Evolutionary conservation across 495 filamentous ascomycete genomes (phyloP).

Genomic region (Hypoxylon crocopeplum): DNA sequence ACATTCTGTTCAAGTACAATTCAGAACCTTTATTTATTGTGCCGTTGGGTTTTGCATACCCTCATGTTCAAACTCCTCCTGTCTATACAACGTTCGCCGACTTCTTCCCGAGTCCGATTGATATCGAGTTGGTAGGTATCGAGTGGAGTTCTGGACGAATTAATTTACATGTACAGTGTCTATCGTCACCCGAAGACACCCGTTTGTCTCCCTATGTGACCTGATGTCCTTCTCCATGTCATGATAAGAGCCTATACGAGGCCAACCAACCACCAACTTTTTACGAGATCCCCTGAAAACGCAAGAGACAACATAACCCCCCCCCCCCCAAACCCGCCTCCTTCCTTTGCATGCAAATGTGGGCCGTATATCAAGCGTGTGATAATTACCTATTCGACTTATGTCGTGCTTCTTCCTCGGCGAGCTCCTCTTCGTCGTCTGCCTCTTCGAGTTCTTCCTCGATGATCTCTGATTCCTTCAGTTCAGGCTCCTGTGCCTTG

Average conservation of each 20-base stretch:
- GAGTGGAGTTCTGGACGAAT: constrained; percentile 37
- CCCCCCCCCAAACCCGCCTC: not conserved
- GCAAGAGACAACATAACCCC: not conserved
- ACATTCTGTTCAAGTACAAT: not conserved
- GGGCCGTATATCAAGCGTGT: not conserved
- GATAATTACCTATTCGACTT: constrained; percentile 19
- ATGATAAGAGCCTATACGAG: constrained; percentile 7
- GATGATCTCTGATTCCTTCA: constrained; percentile 54
- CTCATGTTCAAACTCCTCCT: not conserved
- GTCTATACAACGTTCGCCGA: constrained; percentile 24
- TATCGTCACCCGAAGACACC: constrained; percentile 9
- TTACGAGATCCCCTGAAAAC: constrained; percentile 1
- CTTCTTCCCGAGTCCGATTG: constrained; percentile 10
- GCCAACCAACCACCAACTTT: constrained; percentile 3
- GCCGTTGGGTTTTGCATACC: constrained; percentile 10
- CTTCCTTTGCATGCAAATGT: constrained; percentile 5
- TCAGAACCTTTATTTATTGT: constrained; percentile 10
- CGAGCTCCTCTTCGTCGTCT: constrained; percentile 45
- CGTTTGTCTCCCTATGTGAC: not conserved
- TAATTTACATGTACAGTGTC: constrained; percentile 33
- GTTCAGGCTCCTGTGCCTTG: constrained; percentile 37
- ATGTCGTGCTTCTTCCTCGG: constrained; percentile 25
- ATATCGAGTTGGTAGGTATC: too few relatives aligned
- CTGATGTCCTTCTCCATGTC: constrained; percentile 4
- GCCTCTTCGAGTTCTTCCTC: constrained; percentile 50